Evolutionary conservation across 176 grass and related monocot genomes (phyloP).

Genomic region (Oryza meyeriana): DNA sequence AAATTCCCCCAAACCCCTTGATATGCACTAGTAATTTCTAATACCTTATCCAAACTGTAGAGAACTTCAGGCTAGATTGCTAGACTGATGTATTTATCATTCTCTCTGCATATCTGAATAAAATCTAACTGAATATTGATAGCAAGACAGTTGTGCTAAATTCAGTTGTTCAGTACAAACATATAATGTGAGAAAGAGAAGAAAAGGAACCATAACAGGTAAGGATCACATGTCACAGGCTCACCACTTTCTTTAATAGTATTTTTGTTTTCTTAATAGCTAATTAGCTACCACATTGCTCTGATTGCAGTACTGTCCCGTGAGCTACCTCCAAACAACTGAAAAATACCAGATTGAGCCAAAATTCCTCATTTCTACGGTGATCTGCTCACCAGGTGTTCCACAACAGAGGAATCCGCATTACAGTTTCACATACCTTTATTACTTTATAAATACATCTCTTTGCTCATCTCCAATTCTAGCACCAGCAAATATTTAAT

Average conservation of each 20-base stretch:
- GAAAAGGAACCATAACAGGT: neutral
- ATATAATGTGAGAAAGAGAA: neutral
- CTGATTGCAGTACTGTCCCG: neutral
- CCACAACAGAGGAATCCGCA: neutral
- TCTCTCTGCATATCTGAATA: neutral
- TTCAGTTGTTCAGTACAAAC: neutral
- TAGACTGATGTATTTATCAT: neutral
- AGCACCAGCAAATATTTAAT: neutral
- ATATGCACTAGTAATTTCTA: neutral
- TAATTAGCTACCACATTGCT: neutral
- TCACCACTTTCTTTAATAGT: neutral
- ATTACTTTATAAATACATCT: neutral
- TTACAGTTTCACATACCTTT: neutral
- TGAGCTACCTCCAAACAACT: neutral
- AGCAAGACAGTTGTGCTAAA: neutral
- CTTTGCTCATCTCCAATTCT: neutral
- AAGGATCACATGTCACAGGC: neutral
- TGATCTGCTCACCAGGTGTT: neutral
- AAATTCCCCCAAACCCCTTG: neutral
- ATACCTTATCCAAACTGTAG: neutral
- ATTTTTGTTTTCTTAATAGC: neutral
- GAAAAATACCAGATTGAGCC: neutral
- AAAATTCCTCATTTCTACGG: neutral
- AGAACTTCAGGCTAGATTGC: neutral
- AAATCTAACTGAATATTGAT: neutral